These are phyloP conservation scores for Suillus tomentosus DNA, from an alignment of 768 basidiomycete genomes.

Conservation along the genomic window DNA sequence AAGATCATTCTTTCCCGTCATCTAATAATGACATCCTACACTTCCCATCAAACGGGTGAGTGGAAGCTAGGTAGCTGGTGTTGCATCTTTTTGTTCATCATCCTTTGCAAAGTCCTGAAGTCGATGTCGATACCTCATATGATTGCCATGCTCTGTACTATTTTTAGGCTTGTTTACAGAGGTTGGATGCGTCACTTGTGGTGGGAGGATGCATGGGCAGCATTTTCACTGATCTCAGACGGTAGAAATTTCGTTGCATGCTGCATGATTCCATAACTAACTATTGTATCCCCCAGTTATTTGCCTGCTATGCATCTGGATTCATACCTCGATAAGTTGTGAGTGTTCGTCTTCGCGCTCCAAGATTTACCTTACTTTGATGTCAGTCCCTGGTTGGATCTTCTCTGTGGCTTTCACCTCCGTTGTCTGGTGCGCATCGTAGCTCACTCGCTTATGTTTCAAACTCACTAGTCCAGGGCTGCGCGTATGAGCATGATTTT, in stretches of 20 bases:
- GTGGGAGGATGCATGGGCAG: conserved; percentile 6
- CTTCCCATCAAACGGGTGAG: not conserved
- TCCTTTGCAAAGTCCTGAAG: not conserved
- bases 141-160: not conserved
- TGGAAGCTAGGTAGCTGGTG: not conserved
- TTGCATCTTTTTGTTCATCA: not conserved
- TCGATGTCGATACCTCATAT: not conserved
- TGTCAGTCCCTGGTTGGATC: not conserved
- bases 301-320: not conserved
- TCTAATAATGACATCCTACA: not conserved
- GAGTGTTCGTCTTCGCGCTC: not conserved
- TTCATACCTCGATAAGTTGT: not conserved
- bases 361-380: not conserved
- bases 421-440: not conserved
- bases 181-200: conserved; percentile 1
- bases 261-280: not conserved
- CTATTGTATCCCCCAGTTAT: not conserved
- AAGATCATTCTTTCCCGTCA: not conserved
- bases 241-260: not conserved
- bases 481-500: conserved; percentile 12
- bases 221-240: not conserved
- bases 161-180: conserved; percentile 5
- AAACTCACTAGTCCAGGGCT: conserved; percentile 4
- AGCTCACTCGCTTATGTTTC: not conserved
- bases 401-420: not conserved